Percentiles rank a stretch among this genome's conserved stretches.
Evolutionary conservation across 116 monocot genomes (phyloP).

Genomic region (Dioscorea cayenensis): DNA sequence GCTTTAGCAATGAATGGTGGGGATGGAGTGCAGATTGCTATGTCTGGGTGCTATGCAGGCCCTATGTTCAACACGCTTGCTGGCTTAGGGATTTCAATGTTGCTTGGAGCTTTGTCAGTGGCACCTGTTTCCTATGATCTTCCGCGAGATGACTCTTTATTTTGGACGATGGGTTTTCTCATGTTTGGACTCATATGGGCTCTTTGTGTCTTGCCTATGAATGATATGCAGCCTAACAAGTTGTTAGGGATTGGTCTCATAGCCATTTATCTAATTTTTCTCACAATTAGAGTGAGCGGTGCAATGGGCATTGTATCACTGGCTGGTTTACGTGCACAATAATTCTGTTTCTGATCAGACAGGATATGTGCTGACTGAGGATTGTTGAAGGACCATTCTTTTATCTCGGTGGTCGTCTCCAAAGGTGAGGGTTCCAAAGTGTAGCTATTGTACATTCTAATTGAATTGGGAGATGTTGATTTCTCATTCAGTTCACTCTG

Average conservation of each 20-base stretch:
- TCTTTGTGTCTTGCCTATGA: slow-evolving; percentile 53
- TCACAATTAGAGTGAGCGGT: slow-evolving; percentile 51
- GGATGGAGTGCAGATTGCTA: slow-evolving; percentile 92
- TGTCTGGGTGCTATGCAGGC: slow-evolving; percentile 99
- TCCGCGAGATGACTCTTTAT: slow-evolving; percentile 56
- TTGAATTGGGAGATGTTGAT: too few relatives aligned
- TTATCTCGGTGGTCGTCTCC: not conserved
- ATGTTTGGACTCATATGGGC: slow-evolving; percentile 73
- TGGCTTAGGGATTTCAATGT: slow-evolving; percentile 82
- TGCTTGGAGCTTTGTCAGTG: slow-evolving; percentile 66
- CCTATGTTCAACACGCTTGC: slow-evolving; percentile 99
- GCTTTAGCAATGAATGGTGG: slow-evolving; percentile 83
- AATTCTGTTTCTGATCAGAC: not conserved
- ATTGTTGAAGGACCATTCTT: not conserved
- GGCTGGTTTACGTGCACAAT: slow-evolving; percentile 19
- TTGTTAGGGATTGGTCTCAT: slow-evolving; percentile 78
- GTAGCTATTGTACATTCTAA: too few relatives aligned
- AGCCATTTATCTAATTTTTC: slow-evolving; percentile 67
- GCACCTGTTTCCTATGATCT: slow-evolving; percentile 52
- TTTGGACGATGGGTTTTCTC: slow-evolving; percentile 84
- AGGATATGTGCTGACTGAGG: not conserved
- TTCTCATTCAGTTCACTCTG: too few relatives aligned
- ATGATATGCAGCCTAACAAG: slow-evolving; percentile 76
- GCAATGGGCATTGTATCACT: slow-evolving; percentile 51
- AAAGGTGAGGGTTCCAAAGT: too few relatives aligned